These are phyloP conservation scores for Aureobasidium musti DNA, from an alignment of 2,329 filamentous ascomycete genomes.

Conservation along the genomic window DNA sequence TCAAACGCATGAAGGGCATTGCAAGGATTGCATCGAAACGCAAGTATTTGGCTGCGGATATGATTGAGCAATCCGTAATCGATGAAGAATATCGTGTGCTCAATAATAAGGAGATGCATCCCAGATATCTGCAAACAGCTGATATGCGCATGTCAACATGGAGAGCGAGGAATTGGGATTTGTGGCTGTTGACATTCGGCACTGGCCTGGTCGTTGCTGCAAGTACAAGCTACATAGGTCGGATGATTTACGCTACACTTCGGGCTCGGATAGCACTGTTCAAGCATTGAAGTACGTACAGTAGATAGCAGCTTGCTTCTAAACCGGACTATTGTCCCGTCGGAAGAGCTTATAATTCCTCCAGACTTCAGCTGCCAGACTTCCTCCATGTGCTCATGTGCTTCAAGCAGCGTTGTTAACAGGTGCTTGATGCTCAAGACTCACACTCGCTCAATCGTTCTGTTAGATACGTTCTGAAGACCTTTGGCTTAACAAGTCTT, in stretches of 20 bases:
- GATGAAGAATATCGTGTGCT: not conserved
- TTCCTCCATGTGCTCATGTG: too few species aligned
- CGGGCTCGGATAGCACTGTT: not conserved
- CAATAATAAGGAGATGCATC: not conserved
- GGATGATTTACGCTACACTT: not conserved
- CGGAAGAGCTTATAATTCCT: too few species aligned
- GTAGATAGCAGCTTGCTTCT: too few species aligned
- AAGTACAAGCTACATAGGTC: not conserved
- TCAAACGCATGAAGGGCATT: not conserved
- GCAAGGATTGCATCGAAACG: not conserved
- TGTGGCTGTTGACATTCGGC: not conserved
- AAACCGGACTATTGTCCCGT: too few species aligned
- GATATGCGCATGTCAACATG: not conserved
- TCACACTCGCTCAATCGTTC: too few species aligned
- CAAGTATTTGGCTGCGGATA: not conserved
- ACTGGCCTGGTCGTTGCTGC: not conserved
- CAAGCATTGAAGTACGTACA: too few species aligned
- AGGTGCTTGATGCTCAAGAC: too few species aligned
- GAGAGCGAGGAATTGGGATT: not conserved
- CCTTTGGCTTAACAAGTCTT: too few species aligned
- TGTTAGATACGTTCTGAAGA: too few species aligned
- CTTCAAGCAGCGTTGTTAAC: too few species aligned
- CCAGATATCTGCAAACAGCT: not conserved
- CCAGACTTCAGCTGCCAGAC: too few species aligned
- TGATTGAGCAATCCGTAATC: not conserved